Evolutionary conservation across 768 basidiomycete genomes (phyloP).

Genomic region (Amyloporia xantha): DNA sequence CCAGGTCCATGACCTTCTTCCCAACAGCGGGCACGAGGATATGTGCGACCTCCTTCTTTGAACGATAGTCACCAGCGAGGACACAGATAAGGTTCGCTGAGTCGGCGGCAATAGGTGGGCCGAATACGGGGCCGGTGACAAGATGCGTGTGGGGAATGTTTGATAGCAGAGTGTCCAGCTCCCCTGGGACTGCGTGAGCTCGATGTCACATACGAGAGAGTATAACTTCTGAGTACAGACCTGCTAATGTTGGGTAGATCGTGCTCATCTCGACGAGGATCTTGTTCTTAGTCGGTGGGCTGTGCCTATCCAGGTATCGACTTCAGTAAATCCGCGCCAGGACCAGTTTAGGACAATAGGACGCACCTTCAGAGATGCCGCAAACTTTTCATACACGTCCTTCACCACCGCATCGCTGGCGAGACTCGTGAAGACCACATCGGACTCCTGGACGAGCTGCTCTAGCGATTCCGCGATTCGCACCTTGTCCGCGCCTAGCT

Average conservation of each 20-base stretch:
- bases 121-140: constrained; percentile 75
- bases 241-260: constrained; percentile 33
- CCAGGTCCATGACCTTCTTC: constrained; percentile 72
- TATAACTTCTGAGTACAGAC: constrained; percentile 24
- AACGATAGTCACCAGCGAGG: constrained; percentile 76
- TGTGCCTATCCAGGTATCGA: constrained; percentile 14
- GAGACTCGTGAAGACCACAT: constrained; percentile 72
- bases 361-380: constrained; percentile 49
- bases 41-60: constrained; percentile 75
- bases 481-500: constrained; percentile 47
- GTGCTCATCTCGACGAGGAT: constrained; percentile 87
- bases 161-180: constrained; percentile 65
- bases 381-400: constrained; percentile 54
- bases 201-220: constrained; percentile 18
- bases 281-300: constrained; percentile 45
- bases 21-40: constrained; percentile 77
- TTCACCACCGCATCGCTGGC: constrained; percentile 66
- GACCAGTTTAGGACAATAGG: no score
- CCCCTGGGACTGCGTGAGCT: constrained; percentile 32
- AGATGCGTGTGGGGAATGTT: constrained; percentile 49
- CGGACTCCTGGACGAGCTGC: constrained; percentile 59
- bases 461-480: constrained; percentile 48
- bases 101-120: constrained; percentile 60
- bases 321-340: background rate
- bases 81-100: constrained; percentile 60